Evolutionary conservation across 495 filamentous ascomycete genomes (phyloP).

Genomic region (Hypoxylon fuscum): DNA sequence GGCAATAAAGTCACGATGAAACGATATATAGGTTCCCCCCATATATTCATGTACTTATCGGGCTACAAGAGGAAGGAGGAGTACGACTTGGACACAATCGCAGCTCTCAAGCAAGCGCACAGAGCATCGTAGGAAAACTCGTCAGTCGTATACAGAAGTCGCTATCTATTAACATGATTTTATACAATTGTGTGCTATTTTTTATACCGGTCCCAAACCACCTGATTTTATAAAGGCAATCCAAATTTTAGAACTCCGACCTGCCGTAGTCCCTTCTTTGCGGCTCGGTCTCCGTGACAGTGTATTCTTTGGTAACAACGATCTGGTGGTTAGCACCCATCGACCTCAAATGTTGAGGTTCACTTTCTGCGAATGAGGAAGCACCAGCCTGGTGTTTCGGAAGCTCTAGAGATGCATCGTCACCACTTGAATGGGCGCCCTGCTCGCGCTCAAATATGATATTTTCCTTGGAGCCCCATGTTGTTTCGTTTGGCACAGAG

Average conservation of each 20-base stretch:
- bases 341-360: neutral
- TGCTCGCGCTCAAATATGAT: slow-evolving; percentile 38
- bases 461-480: slow-evolving; percentile 53
- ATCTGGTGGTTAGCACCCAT: slow-evolving; percentile 11
- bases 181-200: neutral
- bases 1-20: slow-evolving; percentile 58
- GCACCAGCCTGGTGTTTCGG: slow-evolving; percentile 6
- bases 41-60: slow-evolving; percentile 59
- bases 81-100: slow-evolving; percentile 47
- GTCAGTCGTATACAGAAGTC: neutral
- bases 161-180: neutral
- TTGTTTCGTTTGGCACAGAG: slow-evolving; percentile 49
- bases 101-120: slow-evolving; percentile 46
- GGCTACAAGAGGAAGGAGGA: slow-evolving; percentile 42
- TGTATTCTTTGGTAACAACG: slow-evolving; percentile 33
- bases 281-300: slow-evolving; percentile 14
- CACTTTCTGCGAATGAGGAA: slow-evolving; percentile 5
- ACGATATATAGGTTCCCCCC: slow-evolving; percentile 57
- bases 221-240: neutral
- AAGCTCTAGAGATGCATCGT: slow-evolving; percentile 10
- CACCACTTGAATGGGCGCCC: neutral
- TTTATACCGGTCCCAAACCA: neutral
- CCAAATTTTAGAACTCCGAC: neutral
- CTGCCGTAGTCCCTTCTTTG: neutral
- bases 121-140: slow-evolving; percentile 12